phyloP scores from a whole-genome alignment of 2,329 filamentous ascomycete genomes.

The Alternaria hordeiaustralica region DNA sequence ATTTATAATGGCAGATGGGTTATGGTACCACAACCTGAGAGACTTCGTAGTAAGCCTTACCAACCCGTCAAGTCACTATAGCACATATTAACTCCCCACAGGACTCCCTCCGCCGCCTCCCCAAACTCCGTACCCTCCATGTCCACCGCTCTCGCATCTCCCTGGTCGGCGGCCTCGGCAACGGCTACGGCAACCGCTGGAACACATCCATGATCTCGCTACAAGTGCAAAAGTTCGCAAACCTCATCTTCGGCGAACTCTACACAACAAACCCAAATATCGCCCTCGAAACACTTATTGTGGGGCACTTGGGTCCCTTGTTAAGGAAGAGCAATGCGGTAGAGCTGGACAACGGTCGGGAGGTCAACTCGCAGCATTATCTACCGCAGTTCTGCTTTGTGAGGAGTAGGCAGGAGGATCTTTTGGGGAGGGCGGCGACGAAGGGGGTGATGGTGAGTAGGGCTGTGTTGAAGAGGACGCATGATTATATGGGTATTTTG shows the following conservation, averaged over 20 bases:
- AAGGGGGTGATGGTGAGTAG: background rate
- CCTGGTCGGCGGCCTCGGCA: background rate
- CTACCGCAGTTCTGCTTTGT: background rate
- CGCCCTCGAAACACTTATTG: background rate
- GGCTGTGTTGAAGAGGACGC: background rate
- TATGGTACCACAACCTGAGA: background rate
- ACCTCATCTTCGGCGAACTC: background rate
- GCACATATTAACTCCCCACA: background rate
- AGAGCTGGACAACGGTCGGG: background rate
- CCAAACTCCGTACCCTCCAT: background rate
- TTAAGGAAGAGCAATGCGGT: background rate
- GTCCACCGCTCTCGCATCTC: background rate
- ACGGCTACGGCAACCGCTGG: background rate
- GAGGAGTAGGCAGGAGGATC: background rate
- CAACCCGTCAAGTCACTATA: rapidly evolving
- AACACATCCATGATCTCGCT: background rate
- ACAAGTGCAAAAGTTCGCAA: background rate
- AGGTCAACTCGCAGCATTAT: background rate
- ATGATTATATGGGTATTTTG: background rate
- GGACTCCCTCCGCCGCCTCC: background rate
- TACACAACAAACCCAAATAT: background rate
- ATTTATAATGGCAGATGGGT: background rate
- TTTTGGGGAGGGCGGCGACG: background rate
- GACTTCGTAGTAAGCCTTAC: background rate
- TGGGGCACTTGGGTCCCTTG: background rate